Conservation (phyloP, 208 protist species). For the Angomonas deanei region DNA sequence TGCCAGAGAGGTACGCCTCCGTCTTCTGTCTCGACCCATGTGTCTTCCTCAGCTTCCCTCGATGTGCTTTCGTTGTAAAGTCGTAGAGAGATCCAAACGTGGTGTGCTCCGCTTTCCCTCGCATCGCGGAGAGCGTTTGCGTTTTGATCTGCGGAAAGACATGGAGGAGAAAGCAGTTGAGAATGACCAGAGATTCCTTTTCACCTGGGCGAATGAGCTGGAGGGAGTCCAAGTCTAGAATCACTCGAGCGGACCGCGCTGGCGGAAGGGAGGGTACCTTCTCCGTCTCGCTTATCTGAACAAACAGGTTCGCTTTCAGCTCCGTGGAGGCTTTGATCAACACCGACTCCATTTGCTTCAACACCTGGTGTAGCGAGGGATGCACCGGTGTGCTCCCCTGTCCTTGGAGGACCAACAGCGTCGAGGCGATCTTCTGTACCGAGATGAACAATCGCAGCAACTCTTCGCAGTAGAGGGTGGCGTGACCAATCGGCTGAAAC, state of each 20-base stretch:
- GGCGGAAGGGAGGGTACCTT: neutral
- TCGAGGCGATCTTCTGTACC: slow-evolving; percentile 50
- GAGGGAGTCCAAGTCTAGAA: slow-evolving; percentile 32
- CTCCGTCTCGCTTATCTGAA: neutral
- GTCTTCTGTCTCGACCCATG: slow-evolving; percentile 3
- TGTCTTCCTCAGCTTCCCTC: slow-evolving; percentile 35
- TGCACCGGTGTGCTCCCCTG: too few relatives aligned
- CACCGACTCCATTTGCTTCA: too few relatives aligned
- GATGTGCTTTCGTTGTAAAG: slow-evolving; percentile 65
- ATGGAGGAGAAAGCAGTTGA: neutral
- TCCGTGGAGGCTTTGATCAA: too few relatives aligned
- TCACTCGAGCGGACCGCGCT: slow-evolving; percentile 23
- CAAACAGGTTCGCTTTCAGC: slow-evolving; percentile 3
- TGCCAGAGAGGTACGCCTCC: slow-evolving; percentile 44
- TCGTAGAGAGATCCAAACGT: slow-evolving; percentile 52
- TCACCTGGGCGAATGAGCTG: slow-evolving; percentile 12
- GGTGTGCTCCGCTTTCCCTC: neutral
- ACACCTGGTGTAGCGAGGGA: too few relatives aligned
- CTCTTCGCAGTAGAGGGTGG: slow-evolving; percentile 17
- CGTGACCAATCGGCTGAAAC: slow-evolving; percentile 12
- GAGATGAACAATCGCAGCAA: slow-evolving; percentile 46
- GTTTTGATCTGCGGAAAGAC: slow-evolving; percentile 75
- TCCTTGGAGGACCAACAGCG: slow-evolving; percentile 21
- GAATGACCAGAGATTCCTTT: neutral
- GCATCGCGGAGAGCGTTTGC: slow-evolving; percentile 45